Evolutionary conservation across 208 protist species (phyloP).

Genomic region (Crithidia expoeki): DNA sequence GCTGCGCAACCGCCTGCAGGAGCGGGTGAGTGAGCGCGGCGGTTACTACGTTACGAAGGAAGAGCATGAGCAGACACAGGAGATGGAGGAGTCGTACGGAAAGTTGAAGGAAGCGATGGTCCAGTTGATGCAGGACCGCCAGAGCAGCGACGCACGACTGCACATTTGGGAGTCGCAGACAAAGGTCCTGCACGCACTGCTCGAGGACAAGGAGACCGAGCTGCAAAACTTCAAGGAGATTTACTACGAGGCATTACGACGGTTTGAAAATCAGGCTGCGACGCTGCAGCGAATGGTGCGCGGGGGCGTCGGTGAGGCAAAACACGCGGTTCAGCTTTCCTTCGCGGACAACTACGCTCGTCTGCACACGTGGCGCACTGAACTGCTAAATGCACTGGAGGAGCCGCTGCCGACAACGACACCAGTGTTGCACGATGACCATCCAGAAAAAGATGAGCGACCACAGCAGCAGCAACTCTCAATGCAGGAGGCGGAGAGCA

Average conservation of each 20-base stretch:
- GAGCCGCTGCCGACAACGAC: constrained; percentile 14
- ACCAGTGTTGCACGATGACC: neutral
- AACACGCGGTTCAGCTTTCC: constrained; percentile 37
- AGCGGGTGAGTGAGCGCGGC: constrained; percentile 82
- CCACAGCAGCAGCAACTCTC: neutral
- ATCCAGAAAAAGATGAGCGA: neutral
- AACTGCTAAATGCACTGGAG: constrained; percentile 40
- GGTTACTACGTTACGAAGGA: constrained; percentile 86
- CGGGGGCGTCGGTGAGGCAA: constrained; percentile 47
- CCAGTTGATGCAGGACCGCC: constrained; percentile 69
- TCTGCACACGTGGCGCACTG: constrained; percentile 57
- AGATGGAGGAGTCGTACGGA: constrained; percentile 59
- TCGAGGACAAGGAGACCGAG: constrained; percentile 81
- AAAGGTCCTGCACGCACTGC: constrained; percentile 58
- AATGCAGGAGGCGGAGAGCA: neutral
- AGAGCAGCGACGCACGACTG: constrained; percentile 64
- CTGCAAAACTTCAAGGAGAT: constrained; percentile 65
- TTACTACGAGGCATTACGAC: constrained; percentile 77
- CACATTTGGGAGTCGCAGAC: constrained; percentile 84
- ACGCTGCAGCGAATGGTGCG: constrained; percentile 68
- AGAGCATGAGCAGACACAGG: constrained; percentile 74
- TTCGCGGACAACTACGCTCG: constrained; percentile 37
- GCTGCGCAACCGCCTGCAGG: constrained; percentile 87
- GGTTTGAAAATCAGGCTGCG: constrained; percentile 70
- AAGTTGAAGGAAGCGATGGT: constrained; percentile 58